Base-by-base conservation (phyloP, 2,329 filamentous ascomycete species). In the Talaromyces pinophilus region DNA sequence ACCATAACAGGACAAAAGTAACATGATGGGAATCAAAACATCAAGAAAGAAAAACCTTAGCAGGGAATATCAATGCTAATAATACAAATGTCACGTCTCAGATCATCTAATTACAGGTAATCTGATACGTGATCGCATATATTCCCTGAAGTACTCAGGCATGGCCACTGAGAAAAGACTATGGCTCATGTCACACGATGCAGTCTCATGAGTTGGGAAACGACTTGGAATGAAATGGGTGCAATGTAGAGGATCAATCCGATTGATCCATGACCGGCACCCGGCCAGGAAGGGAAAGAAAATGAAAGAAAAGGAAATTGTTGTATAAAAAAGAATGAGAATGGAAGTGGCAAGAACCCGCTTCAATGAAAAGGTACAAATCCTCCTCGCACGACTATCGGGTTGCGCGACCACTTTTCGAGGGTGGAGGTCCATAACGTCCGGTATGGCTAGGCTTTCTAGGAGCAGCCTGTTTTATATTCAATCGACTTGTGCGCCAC, bases 401-500 rank as follows among this genome's bases (percentile, higher is more conserved):
- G 44, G 60, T 55, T 13, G 62, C 50, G 33, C 63, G 63, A 33
- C 68, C 66, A 52, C 64, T 63, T 48, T 44, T 59, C 17, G 28
- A 50, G 6, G 63, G 66, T 15, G 66, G 63, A 38, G 63, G 76
- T 19, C 75, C 77, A 67, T 70, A 72, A 66, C 75, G 73, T 46
- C 74, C 76, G 30, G 33, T 52, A 42, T 61, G 54, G 54, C n/a
- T 76, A 11, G 35, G 59, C 67, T 72, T 73, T 66, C 73, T 73
- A 65, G 71, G 66, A 17, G 70, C 67, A 17, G 64, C 52, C 22
- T 71, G 63, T 52, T 71, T 70, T 19, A 72, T 74, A 67, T 81
- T 77, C 63, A 81, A 71, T 15, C 79, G 78, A 71, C 76, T 80
- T 55, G 87, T 97, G 79, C 95, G 88, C 95, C 94, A 98, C 72